These are phyloP conservation scores for Fagus crenata DNA, from an alignment of 306 rosid genomes.

Conservation along the genomic window DNA sequence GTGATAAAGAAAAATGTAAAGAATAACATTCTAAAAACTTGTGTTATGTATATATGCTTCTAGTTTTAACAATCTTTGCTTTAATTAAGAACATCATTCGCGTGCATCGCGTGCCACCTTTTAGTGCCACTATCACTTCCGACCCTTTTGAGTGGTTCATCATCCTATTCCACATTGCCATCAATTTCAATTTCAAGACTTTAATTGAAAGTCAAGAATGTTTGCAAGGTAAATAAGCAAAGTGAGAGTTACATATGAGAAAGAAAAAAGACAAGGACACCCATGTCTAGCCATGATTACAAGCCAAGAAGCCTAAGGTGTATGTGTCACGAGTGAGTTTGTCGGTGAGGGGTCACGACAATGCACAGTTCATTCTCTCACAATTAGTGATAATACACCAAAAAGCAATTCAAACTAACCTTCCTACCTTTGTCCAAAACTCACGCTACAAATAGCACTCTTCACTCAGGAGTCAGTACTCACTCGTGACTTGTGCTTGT, in stretches of 20 bases:
- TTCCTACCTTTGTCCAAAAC: constrained; percentile 18
- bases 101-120: background rate
- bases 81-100: background rate
- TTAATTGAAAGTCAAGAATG: constrained; percentile 22
- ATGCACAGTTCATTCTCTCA: constrained; percentile 24
- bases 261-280: background rate
- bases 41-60: too few relatives aligned
- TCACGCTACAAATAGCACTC: constrained; percentile 32
- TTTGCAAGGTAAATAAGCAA: constrained; percentile 12
- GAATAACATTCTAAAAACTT: too few relatives aligned
- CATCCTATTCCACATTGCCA: background rate
- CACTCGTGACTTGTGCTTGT: background rate
- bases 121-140: background rate
- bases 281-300: background rate
- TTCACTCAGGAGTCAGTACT: background rate
- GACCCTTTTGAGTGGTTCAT: background rate
- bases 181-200: constrained; percentile 4
- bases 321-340: background rate
- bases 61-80: too few relatives aligned
- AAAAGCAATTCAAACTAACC: background rate
- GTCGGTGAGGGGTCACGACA: constrained; percentile 33
- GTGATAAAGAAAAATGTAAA: too few relatives aligned
- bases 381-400: background rate
- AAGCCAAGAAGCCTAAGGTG: constrained; percentile 8
- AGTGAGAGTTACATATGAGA: background rate